phyloP scores from a whole-genome alignment of 257 asterid genomes.

The Solanum etuberosum region DNA sequence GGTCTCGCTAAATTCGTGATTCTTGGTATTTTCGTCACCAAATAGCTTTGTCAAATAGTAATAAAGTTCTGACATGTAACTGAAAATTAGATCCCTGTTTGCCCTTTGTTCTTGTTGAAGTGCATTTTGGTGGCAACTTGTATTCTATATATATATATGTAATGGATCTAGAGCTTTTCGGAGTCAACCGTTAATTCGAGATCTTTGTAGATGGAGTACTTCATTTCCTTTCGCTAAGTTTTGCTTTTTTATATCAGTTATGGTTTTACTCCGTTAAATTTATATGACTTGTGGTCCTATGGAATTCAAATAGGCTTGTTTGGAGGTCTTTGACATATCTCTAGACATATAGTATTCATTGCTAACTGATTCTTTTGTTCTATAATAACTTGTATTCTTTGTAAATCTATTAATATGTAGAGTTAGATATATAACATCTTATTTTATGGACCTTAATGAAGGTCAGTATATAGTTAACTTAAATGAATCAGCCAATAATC shows the following conservation, averaged over 20 bases:
- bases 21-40: neutral
- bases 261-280: neutral
- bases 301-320: neutral
- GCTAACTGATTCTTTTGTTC: constrained; percentile 6
- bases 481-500: neutral
- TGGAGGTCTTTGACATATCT: neutral
- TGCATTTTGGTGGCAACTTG: neutral
- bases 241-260: neutral
- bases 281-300: neutral
- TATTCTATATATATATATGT: neutral
- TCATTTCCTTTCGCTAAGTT: neutral
- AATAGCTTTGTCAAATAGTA: neutral
- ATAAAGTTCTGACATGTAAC: constrained; percentile 1
- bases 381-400: neutral
- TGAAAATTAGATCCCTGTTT: neutral
- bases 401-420: constrained; percentile 2
- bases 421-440: neutral
- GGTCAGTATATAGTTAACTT: neutral
- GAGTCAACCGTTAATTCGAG: neutral
- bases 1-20: constrained; percentile 4
- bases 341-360: neutral
- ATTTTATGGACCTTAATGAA: constrained; percentile 1
- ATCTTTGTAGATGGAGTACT: neutral
- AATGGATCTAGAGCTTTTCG: neutral
- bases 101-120: neutral